Evolutionary conservation across 179 eudicot species (phyloP), one percentile per base, ranked within the genome.

Genomic region (Heliamphora pulchella): DNA sequence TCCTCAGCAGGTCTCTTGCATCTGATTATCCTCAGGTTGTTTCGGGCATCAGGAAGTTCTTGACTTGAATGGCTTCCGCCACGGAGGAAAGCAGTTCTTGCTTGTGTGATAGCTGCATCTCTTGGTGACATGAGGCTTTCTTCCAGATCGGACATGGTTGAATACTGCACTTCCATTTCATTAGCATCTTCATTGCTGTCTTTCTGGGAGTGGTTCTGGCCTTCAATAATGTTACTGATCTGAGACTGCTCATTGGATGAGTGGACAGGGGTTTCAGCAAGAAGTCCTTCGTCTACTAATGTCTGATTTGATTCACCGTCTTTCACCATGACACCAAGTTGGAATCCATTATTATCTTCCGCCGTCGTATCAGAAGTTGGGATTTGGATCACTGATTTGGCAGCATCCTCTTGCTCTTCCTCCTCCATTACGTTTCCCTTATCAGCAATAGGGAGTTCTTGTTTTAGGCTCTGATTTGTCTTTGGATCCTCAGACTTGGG

Each of bases 1-100:
- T 86, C 87, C 48, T 89, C 80, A 1, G 58, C 80, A 10, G 55
- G 74, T 73, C 71, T 80, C 64, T 81, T 82, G 74, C 84, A 5
- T 74, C 87, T 83, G 13, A 31, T 81, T 53, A 78, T 82, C 73
- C 81, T 83, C 74, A 75, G 71, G 75, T 75, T 86, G 68, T 53
- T 81, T 31, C 61, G 74, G 81, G 71, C 72, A 14, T 75, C 63
- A 8, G 81, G 64, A 58, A 81, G 80, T 77, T 86, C 86, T 75
- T 87, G 78, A 43, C 58, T 83, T 4, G 76, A 53, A 57, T 15
- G 22, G 39, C 62, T 77, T 57, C 55, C n/a, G 10, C 57, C 75
- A 66, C 41, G 62, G 62, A 71, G 10, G 57, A 81, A 20, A n/a
- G 22, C 74, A 64, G 76, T 8, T 71, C 76, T 81, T 75, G 54